phyloP scores from a whole-genome alignment of 1,284 basidiomycete species.

The Cutaneotrichosporon sp. region DNA sequence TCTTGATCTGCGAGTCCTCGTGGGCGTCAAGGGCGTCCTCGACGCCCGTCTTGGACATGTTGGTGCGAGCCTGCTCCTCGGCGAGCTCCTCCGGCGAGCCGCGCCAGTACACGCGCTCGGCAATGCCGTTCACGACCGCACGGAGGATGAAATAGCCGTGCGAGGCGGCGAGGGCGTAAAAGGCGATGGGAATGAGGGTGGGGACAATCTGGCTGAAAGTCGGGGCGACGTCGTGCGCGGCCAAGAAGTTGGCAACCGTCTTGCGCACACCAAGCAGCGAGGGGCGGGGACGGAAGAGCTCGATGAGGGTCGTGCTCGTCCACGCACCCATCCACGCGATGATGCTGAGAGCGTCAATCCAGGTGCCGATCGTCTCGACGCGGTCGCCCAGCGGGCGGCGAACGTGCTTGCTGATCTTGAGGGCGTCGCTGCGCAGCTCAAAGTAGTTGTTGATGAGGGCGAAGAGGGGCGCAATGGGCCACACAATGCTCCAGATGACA shows the following conservation, averaged over 20 bases:
- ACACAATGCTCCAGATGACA: conserved; percentile 87
- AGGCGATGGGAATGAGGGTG: conserved; percentile 63
- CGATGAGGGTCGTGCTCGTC: conserved; percentile 81
- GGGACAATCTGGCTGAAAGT: conserved; percentile 36
- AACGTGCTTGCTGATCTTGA: conserved; percentile 87
- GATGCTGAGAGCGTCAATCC: conserved; percentile 86
- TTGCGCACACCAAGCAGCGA: conserved; percentile 1
- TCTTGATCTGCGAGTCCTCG: not conserved
- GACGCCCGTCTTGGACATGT: conserved; percentile 6
- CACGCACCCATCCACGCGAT: conserved; percentile 83
- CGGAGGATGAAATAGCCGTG: conserved; percentile 76
- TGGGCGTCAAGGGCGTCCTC: conserved; percentile 15
- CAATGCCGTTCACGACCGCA: conserved; percentile 64
- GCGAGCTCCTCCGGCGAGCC: conserved; percentile 63
- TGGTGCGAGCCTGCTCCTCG: conserved; percentile 6
- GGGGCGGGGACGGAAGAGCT: conserved; percentile 65
- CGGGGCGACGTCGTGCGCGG: conserved; percentile 35
- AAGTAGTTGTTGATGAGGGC: conserved; percentile 70
- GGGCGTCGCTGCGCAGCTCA: conserved; percentile 89
- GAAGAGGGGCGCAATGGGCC: conserved; percentile 79
- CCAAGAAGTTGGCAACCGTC: conserved; percentile 36
- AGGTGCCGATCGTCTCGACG: conserved; percentile 89
- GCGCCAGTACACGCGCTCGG: conserved; percentile 74
- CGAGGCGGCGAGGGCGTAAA: conserved; percentile 74
- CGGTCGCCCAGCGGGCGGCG: conserved; percentile 81